Evolutionary conservation across 768 basidiomycete genomes (phyloP).

Genomic region (Phlegmacium glaucopus): DNA sequence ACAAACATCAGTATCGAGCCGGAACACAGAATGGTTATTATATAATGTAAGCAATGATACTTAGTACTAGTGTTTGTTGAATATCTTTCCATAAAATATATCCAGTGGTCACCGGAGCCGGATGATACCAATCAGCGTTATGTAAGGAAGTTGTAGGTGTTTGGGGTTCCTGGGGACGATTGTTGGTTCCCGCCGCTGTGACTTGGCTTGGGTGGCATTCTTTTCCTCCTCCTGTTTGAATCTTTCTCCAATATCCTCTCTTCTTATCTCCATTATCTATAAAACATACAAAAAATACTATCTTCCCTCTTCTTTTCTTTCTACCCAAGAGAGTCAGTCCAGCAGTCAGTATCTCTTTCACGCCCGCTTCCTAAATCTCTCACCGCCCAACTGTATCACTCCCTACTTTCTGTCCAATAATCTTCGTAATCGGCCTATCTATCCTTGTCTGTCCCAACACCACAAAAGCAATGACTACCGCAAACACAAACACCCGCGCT

Average conservation of each 20-base stretch:
- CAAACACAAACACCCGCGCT: conserved; percentile 60
- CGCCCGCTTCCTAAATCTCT: conserved; percentile 9
- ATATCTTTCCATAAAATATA: too few relatives aligned
- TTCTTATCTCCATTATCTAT: conserved; percentile 26
- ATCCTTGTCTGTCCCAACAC: conserved; percentile 22
- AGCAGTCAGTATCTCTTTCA: conserved; percentile 11
- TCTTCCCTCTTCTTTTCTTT: conserved; percentile 17
- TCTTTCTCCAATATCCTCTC: conserved; percentile 20
- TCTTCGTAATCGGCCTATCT: conserved; percentile 29
- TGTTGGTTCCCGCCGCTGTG: conserved; percentile 12
- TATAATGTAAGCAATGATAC: too few relatives aligned
- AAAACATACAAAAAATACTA: conserved; percentile 19
- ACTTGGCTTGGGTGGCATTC: conserved; percentile 33
- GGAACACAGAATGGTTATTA: too few relatives aligned
- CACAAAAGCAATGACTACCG: conserved; percentile 41
- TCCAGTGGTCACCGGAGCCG: too few relatives aligned
- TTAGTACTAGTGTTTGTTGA: too few relatives aligned
- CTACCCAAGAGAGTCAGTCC: conserved; percentile 19
- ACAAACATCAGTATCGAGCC: too few relatives aligned
- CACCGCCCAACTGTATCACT: conserved; percentile 28
- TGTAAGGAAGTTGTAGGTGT: too few relatives aligned
- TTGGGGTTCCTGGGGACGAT: too few relatives aligned
- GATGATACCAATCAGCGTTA: too few relatives aligned
- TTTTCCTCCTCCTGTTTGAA: conserved; percentile 16
- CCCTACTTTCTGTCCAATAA: conserved; percentile 36